Base-by-base conservation (phyloP, 768 basidiomycete genomes). In the Crassisporium funariophilum region DNA sequence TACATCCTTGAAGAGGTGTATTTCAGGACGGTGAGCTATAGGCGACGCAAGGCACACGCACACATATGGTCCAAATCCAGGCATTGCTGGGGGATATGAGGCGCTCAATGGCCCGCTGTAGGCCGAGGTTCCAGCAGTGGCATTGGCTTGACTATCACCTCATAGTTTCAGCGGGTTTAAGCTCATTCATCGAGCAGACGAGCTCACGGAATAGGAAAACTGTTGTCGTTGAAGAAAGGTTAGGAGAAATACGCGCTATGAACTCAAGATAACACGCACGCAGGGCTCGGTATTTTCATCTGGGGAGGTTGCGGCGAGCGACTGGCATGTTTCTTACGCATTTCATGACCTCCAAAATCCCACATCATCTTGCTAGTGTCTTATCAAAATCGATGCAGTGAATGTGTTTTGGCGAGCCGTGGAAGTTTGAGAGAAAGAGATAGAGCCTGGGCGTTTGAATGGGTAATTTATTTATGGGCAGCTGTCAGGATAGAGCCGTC, bases 341-440 rank as follows among this genome's bases (percentile, higher is more conserved):
- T 46, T 1, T 56, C 50, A 27, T 49, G 37, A 23, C 59, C 55
- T 19, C 54, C 49, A 17, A 66, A 59, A 59, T 71, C 68, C 72
- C 72, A 73, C 73, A 73, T 73, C 71, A 70, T 73, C 49, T 64
- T 66, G 59, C n/a, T n/a, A n/a, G n/a, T n/a, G n/a, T n/a, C n/a
- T n/a, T n/a, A n/a, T n/a, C n/a, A n/a, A n/a, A n/a, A n/a, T n/a
- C n/a, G n/a, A n/a, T n/a, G n/a, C n/a, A n/a, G n/a, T n/a, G n/a
- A n/a, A n/a, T n/a, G n/a, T n/a, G n/a, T n/a, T n/a, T n/a, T n/a
- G n/a, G n/a, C n/a, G n/a, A n/a, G n/a, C n/a, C n/a, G n/a, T n/a
- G n/a, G n/a, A n/a, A n/a, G n/a, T n/a, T n/a, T n/a, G n/a, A n/a
- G n/a, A n/a, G n/a, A n/a, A n/a, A n/a, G n/a, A n/a, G n/a, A n/a